Base-by-base conservation (phyloP, 2,329 filamentous ascomycete species). In the Ceratocystis lukuohia region DNA sequence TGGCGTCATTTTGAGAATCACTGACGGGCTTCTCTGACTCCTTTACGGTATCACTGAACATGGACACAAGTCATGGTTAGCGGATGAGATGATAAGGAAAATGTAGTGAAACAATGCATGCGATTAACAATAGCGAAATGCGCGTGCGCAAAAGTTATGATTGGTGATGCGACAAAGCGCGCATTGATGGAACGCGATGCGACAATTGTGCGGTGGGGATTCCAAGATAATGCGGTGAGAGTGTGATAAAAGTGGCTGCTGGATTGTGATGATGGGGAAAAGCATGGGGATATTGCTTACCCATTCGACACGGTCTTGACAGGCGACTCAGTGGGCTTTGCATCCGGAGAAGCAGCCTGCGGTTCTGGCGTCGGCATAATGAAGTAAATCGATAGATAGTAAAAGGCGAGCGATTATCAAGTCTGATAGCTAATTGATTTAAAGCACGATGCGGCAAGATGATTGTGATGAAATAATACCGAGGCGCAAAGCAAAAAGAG, bases 291-390 rank as follows among this genome's bases (percentile, higher is more conserved):
- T 65, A 65, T 65, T 61, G 64, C 64, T 65, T 65, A 65, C 64
- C 64, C 64, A 65, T 65, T 65, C 25, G 64, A 41, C 64, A 65
- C 64, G 41, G 64, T 65, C 53, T 65, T 65, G 20, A 33, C 64
- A 65, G 64, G 64, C 30, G 64, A 65, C 22, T 65, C 53, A 22
- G 64, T 28, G 44, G 64, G 20, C 50, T 65, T 59, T 41, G 53
- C 64, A 53, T 65, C 50, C 6, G 59, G 63, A 30, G 62, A 65
- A 22, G 33, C 37, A 28, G 46, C 8, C 33, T 61, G 45, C 25
- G 63, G 63, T 65, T 65, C 66, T 12, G 66, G 66, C n/a, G 66
- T 65, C 30, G 66, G 57, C 66, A 67, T 67, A 45, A 44, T 67
- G 61, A 59, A 65, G 20, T 12, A 12, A 20, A 22, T 17, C n/a